A percentile compares a stretch with the other conserved stretches of the same genome.
phyloP scores from a whole-genome alignment of 768 basidiomycete genomes.

The Infundibulicybe gibba region DNA sequence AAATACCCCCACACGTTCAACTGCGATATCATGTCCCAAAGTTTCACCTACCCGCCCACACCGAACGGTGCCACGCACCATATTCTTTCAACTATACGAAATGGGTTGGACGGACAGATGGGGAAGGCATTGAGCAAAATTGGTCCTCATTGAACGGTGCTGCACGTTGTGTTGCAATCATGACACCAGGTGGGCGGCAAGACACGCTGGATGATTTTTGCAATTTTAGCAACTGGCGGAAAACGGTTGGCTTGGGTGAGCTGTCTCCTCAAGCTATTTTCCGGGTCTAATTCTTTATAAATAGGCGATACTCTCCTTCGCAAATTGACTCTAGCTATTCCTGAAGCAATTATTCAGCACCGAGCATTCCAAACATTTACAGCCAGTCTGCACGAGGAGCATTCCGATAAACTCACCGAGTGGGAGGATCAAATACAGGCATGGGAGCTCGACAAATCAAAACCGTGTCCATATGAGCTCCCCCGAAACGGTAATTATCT shows the following conservation, averaged over 20 bases:
- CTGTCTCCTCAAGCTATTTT: neutral
- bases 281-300: neutral
- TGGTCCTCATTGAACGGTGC: constrained; percentile 23
- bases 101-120: constrained; percentile 23
- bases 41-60: no score
- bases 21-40: no score
- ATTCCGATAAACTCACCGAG: constrained; percentile 5
- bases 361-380: neutral
- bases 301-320: neutral
- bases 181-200: constrained; percentile 14
- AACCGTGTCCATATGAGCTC: constrained; percentile 10
- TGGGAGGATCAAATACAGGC: constrained; percentile 9
- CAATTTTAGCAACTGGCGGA: constrained; percentile 17
- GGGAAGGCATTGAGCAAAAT: constrained; percentile 27
- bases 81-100: constrained; percentile 23
- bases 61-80: no score
- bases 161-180: constrained; percentile 10
- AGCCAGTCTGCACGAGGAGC: constrained; percentile 7
- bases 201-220: constrained; percentile 22
- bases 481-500: constrained; percentile 5
- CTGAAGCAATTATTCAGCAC: constrained; percentile 10
- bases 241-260: constrained; percentile 11
- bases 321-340: constrained; percentile 5
- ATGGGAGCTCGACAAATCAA: constrained; percentile 10
- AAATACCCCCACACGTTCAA: neutral